Evolutionary conservation across 495 filamentous ascomycete species (phyloP), one percentile per base, ranked within the genome.

Genomic region (Gamarada debralockiae): DNA sequence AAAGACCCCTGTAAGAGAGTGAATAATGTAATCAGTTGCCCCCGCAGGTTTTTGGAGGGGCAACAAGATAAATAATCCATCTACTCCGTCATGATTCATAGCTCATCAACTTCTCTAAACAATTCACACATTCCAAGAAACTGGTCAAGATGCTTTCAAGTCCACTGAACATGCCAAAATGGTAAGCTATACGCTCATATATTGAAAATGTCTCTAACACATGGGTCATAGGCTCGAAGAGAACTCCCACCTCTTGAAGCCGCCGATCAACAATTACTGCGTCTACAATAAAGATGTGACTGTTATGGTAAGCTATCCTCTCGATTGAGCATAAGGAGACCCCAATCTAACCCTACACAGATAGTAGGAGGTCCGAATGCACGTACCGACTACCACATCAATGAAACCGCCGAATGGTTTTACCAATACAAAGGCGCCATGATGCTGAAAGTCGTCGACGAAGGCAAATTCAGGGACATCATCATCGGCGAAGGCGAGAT

Each of bases 331-430:
- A 18, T 20, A 4, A 10, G n/a, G 29, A 3, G 10, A 40, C 3
- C 27, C 22, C 3, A 3, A 43, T 10, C 55, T 56, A 38, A 60
- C 9, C 43, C 4, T 8, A 17, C 12, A 37, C 27, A 88, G 90
- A 91, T 98, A 57, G 92, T 98, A 50, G 93, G 93, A 61, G 95
- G 93, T 13, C 93, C 93, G 50, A 98, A 98, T 69, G 89, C 89
- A 14, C 84, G 93, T 56, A 96, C 91, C 45, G 95, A 97, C 76
- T 98, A 96, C 74, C 93, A 97, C 77, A 95, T 98, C 75, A 98
- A 98, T 74, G 73, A 83, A 46, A 98, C 93, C 0, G 83, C 93
- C 6, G 93, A 98, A 64, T 97, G 90, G 82, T 98, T 97, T 79
- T 98, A 95, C 77, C 92, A 97, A 66, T 87, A 96, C 75, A 81